Conservation (phyloP, 306 rosid genomes). For the Gastrolobium bilobum region DNA sequence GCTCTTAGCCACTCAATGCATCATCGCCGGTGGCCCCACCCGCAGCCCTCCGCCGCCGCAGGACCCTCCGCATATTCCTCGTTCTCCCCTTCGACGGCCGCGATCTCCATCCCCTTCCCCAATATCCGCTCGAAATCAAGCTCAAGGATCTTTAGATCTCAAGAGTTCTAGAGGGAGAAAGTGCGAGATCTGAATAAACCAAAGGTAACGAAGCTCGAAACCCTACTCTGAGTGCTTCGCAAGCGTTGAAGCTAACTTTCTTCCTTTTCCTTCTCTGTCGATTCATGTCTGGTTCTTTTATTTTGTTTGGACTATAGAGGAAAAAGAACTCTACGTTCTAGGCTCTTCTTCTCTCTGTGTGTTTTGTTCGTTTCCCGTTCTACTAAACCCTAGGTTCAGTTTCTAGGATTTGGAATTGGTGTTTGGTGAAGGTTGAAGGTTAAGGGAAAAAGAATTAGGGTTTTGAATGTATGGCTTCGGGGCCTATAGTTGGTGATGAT, state of each 20-base stretch:
- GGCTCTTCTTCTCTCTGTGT: conserved; percentile 27
- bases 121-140: conserved; percentile 54
- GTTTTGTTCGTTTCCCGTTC: conserved; percentile 13
- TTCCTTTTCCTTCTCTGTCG: no score
- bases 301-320: no score
- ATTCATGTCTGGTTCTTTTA: no score
- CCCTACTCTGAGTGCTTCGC: no score
- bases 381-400: conserved; percentile 41
- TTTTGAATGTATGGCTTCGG: conserved; percentile 96
- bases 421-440: background rate
- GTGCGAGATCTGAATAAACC: no score
- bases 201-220: no score
- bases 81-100: conserved; percentile 65
- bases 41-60: conserved; percentile 88
- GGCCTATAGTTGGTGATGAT: conserved; percentile 69
- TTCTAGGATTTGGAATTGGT: conserved; percentile 46
- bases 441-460: conserved; percentile 56
- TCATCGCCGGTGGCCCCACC: conserved; percentile 79
- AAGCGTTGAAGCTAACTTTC: no score
- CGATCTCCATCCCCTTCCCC: conserved; percentile 50
- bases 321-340: no score
- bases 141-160: conserved; percentile 86
- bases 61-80: conserved; percentile 88
- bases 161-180: no score
- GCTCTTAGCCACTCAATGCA: conserved; percentile 87